Percentiles rank a stretch among this genome's conserved stretches.
These are phyloP conservation scores for Candida wancherniae DNA, from an alignment of 805 yeast genomes.

Conservation along the genomic window DNA sequence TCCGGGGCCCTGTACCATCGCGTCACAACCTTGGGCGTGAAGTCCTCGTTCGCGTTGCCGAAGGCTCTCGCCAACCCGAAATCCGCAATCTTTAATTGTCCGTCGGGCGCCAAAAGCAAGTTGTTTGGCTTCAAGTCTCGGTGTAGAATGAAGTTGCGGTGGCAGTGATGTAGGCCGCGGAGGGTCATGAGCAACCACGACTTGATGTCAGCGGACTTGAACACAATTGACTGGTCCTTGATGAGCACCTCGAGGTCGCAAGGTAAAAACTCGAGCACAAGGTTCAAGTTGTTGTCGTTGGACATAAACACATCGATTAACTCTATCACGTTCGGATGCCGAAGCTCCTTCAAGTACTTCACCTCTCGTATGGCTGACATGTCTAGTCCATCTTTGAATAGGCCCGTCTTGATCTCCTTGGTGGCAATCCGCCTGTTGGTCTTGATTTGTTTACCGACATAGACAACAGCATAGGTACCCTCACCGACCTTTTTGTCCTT, in stretches of 20 bases:
- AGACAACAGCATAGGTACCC: slow-evolving; percentile 98
- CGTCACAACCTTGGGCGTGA: slow-evolving; percentile 94
- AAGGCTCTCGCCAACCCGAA: slow-evolving; percentile 90
- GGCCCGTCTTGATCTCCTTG: slow-evolving; percentile 91
- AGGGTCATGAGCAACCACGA: slow-evolving; percentile 93
- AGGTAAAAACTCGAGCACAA: slow-evolving; percentile 91
- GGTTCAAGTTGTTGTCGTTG: slow-evolving; percentile 57
- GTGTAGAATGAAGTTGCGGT: slow-evolving; percentile 83
- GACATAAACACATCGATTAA: slow-evolving; percentile 78
- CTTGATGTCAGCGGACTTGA: slow-evolving; percentile 82
- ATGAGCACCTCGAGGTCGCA: slow-evolving; percentile 87
- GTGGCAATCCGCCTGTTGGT: slow-evolving; percentile 69
- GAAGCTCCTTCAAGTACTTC: slow-evolving; percentile 78
- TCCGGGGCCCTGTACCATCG: slow-evolving; percentile 93
- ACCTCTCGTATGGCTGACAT: slow-evolving; percentile 97
- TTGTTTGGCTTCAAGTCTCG: slow-evolving; percentile 94
- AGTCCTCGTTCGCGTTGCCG: slow-evolving; percentile 64
- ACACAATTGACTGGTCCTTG: slow-evolving; percentile 70
- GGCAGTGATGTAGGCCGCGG: slow-evolving; percentile 94
- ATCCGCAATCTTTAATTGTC: slow-evolving; percentile 92
- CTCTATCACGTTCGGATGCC: slow-evolving; percentile 75
- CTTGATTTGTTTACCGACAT: slow-evolving; percentile 65
- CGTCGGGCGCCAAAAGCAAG: slow-evolving; percentile 78
- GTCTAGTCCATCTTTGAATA: slow-evolving; percentile 93
- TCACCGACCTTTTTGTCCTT: slow-evolving; percentile 91